A percentile compares a stretch with the other conserved stretches of the same genome.
Conservation (phyloP, 164 flowering plant species). For the Pachysandra terminalis region DNA sequence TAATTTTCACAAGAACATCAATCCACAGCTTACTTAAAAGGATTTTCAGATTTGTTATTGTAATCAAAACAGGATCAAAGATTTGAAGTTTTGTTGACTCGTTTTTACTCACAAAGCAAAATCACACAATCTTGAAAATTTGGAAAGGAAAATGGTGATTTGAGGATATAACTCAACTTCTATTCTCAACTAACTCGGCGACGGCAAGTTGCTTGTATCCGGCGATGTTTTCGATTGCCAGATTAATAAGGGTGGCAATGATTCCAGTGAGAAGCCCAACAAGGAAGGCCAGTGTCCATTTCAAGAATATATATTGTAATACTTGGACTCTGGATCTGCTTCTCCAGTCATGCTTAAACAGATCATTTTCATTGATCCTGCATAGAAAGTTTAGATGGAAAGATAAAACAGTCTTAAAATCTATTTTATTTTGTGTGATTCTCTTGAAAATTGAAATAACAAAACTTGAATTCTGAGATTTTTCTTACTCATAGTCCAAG, state of each 20-base stretch:
- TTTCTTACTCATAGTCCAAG: constrained; percentile 82
- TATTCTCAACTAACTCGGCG: constrained; percentile 31
- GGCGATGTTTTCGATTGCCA: constrained; percentile 86
- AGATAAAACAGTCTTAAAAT: not conserved
- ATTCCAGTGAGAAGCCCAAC: constrained; percentile 84
- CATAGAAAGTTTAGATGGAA: constrained; percentile 8
- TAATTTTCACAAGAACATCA: not conserved
- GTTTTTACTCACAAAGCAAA: not conserved
- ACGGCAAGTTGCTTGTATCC: constrained; percentile 73
- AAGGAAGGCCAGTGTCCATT: constrained; percentile 75
- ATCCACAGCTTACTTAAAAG: not conserved
- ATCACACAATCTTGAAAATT: not conserved
- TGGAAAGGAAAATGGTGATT: constrained; percentile 3
- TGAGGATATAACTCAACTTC: constrained; percentile 32
- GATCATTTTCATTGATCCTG: constrained; percentile 93
- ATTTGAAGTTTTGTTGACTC: not conserved
- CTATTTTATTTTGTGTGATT: constrained; percentile 4
- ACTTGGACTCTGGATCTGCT: constrained; percentile 70
- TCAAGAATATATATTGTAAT: constrained; percentile 67
- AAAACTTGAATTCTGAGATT: not conserved
- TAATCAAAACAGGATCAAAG: not conserved
- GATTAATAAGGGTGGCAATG: constrained; percentile 75
- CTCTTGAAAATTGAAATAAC: not conserved
- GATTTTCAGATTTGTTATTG: not conserved
- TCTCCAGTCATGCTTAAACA: constrained; percentile 98